A percentile compares a stretch with the other conserved stretches of the same genome.
These are phyloP conservation scores for Didymella pomorum DNA, from an alignment of 2,329 filamentous ascomycete genomes.

Conservation along the genomic window DNA sequence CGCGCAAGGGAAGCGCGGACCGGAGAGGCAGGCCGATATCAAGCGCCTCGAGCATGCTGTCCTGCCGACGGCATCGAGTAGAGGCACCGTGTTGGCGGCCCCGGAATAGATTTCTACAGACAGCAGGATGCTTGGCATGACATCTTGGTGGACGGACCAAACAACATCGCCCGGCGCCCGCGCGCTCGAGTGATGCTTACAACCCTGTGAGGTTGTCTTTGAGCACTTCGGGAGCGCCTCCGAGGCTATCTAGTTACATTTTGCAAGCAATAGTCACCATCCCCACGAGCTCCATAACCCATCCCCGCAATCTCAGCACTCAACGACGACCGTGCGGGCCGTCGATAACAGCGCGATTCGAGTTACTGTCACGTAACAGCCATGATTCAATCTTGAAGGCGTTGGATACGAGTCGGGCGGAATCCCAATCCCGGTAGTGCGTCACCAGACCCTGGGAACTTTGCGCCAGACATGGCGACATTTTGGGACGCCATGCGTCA, in stretches of 20 bases:
- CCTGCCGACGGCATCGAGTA: conserved; percentile 6
- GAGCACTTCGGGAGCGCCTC: conserved; percentile 6
- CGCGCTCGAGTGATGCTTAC: neutral
- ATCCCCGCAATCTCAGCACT: conserved; percentile 17
- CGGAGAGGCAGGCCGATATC: conserved; percentile 19
- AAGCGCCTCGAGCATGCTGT: conserved; percentile 6
- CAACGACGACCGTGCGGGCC: conserved; percentile 21
- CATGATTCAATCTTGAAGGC: conserved; percentile 30
- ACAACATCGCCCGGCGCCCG: conserved; percentile 25
- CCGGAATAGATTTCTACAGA: conserved; percentile 5
- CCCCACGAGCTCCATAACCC: conserved; percentile 17
- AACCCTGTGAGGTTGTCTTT: neutral
- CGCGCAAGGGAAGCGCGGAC: conserved; percentile 20
- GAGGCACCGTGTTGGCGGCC: conserved; percentile 1
- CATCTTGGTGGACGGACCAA: conserved; percentile 32
- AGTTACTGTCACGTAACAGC: conserved; percentile 31
- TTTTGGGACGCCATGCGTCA: conserved; percentile 31
- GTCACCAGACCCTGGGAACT: conserved; percentile 38
- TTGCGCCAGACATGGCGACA: conserved; percentile 39
- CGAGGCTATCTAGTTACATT: conserved; percentile 2
- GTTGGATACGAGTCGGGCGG: conserved; percentile 29
- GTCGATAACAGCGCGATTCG: conserved; percentile 27
- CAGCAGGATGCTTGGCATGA: conserved; percentile 28
- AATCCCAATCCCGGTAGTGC: conserved; percentile 28
- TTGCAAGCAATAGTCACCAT: conserved; percentile 13